Percentiles rank a stretch among this genome's conserved stretches.
Conservation (phyloP, 352 stramenopile genomes). For the Pythium sp. region DNA sequence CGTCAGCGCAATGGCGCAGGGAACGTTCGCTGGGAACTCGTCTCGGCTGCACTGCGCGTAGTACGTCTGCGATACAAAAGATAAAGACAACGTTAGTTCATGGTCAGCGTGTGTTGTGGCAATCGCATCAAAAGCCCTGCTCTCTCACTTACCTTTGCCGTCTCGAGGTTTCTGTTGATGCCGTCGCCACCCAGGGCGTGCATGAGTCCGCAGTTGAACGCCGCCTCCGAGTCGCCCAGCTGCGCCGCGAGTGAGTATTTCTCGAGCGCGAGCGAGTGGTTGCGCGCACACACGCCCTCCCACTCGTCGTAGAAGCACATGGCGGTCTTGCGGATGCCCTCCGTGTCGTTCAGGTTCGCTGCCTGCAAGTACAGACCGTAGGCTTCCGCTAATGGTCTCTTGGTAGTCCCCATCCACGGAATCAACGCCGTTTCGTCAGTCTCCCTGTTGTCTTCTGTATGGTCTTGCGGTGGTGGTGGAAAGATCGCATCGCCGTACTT, state of each 20-base stretch:
- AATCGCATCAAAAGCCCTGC: not conserved
- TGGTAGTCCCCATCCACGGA: slow-evolving; percentile 26
- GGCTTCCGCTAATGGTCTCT: slow-evolving; percentile 41
- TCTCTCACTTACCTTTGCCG: slow-evolving; percentile 27
- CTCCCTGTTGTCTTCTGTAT: slow-evolving; percentile 11
- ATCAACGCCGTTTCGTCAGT: not conserved
- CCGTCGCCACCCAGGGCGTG: slow-evolving; percentile 46
- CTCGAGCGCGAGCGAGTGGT: slow-evolving; percentile 51
- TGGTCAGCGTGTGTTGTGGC: not conserved
- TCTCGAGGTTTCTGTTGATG: slow-evolving; percentile 32
- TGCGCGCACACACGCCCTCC: slow-evolving; percentile 46
- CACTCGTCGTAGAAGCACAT: slow-evolving; percentile 64
- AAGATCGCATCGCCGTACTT: slow-evolving; percentile 49
- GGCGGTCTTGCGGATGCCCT: slow-evolving; percentile 67
- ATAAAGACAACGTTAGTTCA: not conserved
- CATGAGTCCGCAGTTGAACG: slow-evolving; percentile 65
- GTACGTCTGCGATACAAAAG: slow-evolving; percentile 23
- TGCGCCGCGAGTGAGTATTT: slow-evolving; percentile 47
- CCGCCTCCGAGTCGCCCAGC: slow-evolving; percentile 59
- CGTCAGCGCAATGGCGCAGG: slow-evolving; percentile 43
- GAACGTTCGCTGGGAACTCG: slow-evolving; percentile 60
- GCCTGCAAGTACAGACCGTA: slow-evolving; percentile 54
- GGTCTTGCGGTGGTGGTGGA: not conserved
- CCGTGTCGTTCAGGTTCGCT: slow-evolving; percentile 61
- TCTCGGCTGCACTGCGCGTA: slow-evolving; percentile 49